These are phyloP conservation scores for Paracamarosporium sp. DNA, from an alignment of 2,329 filamentous ascomycete genomes.

Conservation along the genomic window DNA sequence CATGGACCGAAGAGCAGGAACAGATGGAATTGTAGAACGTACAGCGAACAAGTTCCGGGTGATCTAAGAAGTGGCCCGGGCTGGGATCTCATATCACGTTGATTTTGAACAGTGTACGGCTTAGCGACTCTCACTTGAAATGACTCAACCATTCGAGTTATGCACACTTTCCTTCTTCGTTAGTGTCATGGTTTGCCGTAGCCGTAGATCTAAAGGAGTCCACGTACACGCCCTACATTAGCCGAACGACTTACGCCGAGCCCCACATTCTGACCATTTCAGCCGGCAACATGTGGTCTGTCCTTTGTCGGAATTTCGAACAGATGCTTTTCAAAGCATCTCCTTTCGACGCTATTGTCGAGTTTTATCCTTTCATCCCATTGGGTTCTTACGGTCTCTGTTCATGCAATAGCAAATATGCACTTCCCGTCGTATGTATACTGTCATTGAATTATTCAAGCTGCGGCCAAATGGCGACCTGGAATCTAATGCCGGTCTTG, in stretches of 20 bases:
- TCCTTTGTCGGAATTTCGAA: not conserved
- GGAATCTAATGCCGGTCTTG: constrained; percentile 11
- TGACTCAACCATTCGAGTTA: not conserved
- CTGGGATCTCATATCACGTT: not conserved
- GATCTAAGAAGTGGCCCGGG: too few relatives aligned
- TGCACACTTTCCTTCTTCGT: not conserved
- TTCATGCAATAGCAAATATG: not conserved
- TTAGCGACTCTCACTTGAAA: not conserved
- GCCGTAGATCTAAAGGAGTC: not conserved
- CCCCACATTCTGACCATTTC: constrained; percentile 6
- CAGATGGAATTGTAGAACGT: constrained; percentile 1
- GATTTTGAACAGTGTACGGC: not conserved
- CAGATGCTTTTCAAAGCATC: not conserved
- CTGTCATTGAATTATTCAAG: not conserved
- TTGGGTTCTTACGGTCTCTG: not conserved
- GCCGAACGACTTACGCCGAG: constrained; percentile 8
- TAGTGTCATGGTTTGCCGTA: not conserved
- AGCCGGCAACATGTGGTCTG: not conserved
- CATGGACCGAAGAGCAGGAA: not conserved
- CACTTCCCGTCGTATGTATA: too few relatives aligned
- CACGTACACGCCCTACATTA: constrained; percentile 3
- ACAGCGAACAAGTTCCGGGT: not conserved
- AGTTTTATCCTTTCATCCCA: not conserved
- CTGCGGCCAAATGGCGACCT: constrained; percentile 11
- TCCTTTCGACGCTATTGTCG: not conserved